phyloP scores from a whole-genome alignment of 805 yeast species.

The Huiozyma sinensis region DNA sequence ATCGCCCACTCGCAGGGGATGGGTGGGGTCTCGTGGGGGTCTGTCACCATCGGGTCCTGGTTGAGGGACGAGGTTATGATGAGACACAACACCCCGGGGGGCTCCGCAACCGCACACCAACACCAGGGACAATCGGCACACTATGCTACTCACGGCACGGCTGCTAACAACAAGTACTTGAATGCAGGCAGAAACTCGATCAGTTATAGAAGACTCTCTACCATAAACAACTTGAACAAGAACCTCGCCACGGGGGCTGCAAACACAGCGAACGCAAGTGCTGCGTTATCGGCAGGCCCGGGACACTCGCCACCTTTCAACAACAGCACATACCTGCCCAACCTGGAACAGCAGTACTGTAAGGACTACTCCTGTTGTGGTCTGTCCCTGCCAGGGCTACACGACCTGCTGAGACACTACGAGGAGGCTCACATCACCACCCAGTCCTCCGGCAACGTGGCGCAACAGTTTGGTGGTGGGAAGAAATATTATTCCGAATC shows the following conservation, averaged over 20 bases:
- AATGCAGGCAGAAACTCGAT: slow-evolving; percentile 3
- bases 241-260: not conserved
- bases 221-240: slow-evolving; percentile 4
- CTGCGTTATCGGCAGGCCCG: slow-evolving; percentile 1
- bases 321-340: slow-evolving; percentile 73
- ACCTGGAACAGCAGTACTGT: slow-evolving; percentile 90
- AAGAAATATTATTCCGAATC: not conserved
- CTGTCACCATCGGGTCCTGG: slow-evolving; percentile 92
- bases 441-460: slow-evolving; percentile 27
- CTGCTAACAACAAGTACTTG: not conserved
- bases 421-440: slow-evolving; percentile 87
- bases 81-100: slow-evolving; percentile 18
- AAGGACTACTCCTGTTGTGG: slow-evolving; percentile 97
- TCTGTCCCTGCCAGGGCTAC: slow-evolving; percentile 79
- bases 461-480: not conserved
- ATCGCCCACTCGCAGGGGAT: slow-evolving; percentile 95
- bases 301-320: slow-evolving; percentile 47
- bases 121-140: not conserved
- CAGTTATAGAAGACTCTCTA: slow-evolving; percentile 8
- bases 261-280: slow-evolving; percentile 4
- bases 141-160: not conserved
- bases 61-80: slow-evolving; percentile 83
- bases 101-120: not conserved
- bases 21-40: slow-evolving; percentile 98
- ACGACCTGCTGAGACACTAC: slow-evolving; percentile 86